A percentile compares a stretch with the other conserved stretches of the same genome.
Evolutionary conservation across 163 green algal genomes (phyloP).

Genomic region (Chlamydomonas reinhardtii): DNA sequence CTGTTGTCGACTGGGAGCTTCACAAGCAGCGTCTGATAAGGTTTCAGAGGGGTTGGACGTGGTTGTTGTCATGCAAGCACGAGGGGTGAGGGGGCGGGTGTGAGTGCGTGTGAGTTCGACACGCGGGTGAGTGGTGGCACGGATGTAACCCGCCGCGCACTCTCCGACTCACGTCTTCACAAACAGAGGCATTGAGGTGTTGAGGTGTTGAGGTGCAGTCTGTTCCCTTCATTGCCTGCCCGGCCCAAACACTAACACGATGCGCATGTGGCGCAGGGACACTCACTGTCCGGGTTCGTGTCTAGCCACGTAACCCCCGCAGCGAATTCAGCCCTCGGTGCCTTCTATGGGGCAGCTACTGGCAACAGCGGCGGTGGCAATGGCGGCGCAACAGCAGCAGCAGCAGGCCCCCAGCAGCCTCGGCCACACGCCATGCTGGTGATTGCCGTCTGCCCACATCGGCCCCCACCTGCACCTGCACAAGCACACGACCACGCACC

Average conservation of each 20-base stretch:
- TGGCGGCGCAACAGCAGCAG: too few relatives aligned
- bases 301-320: background rate
- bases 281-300: background rate
- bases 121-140: too few relatives aligned
- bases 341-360: background rate
- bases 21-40: slow-evolving; percentile 49
- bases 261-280: background rate
- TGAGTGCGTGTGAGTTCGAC: too few relatives aligned
- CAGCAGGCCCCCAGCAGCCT: background rate
- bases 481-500: too few relatives aligned
- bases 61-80: too few relatives aligned
- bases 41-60: background rate
- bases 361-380: too few relatives aligned
- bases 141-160: too few relatives aligned
- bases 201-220: background rate
- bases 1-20: slow-evolving; percentile 51
- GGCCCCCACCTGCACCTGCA: background rate
- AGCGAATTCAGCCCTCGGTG: background rate
- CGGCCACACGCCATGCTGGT: slow-evolving; percentile 21
- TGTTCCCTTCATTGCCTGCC: slow-evolving; percentile 13
- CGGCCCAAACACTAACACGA: too few relatives aligned
- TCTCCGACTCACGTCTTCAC: background rate
- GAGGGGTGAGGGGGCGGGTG: too few relatives aligned
- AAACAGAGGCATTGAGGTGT: slow-evolving; percentile 16
- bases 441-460: background rate